Evolutionary conservation across 2,329 filamentous ascomycete species (phyloP), one percentile per base, ranked within the genome.

Genomic region (Incumbomyces delicatus): DNA sequence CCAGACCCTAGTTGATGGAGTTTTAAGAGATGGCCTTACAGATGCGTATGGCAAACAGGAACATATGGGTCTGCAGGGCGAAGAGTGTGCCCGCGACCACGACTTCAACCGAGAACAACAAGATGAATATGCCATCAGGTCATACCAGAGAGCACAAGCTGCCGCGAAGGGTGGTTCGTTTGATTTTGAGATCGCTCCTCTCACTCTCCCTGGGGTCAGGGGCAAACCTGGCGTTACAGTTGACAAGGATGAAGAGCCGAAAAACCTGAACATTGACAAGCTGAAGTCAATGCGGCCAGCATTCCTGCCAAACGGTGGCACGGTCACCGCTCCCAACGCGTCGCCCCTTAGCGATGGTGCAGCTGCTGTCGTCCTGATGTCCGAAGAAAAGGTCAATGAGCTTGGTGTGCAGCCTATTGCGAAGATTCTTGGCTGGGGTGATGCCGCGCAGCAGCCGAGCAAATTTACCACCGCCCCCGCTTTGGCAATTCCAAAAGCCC

Each of bases 361-460:
- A 45, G 84, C 89, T 17, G 92, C 92, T 50, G 73, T 96, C 50
- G 86, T 98, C 50, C 83, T 98, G 55, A 87, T 94, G 58, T 95
- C 89, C 35, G 90, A 95, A 73, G 83, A 83, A 50, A 94, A 94
- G 71, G 75, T 98, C 61, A 89, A 95, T 75, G 82, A 92, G 70
- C 83, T 95, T 57, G 81, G 81, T 61, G 75, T 96, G 55, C 95
- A 85, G 69, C 92, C 92, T 48, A 76, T 98, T 53, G 92, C 87
- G 63, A 95, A 94, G 77, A 96, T 98, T 61, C 82, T 92, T 52
- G 92, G 92, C 60, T 98, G 92, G 92, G 92, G 82, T 59, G 92
- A 98, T 63, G 90, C 92, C 48, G 92, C 85, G 53, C 83, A 94
- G 56, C 80, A 86, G 63, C 90, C 92, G 34, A 85, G 83, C 72